A percentile compares a stretch with the other conserved stretches of the same genome.
phyloP scores from a whole-genome alignment of 1,139 yeast species.

The Kluyveromyces marxianus region DNA sequence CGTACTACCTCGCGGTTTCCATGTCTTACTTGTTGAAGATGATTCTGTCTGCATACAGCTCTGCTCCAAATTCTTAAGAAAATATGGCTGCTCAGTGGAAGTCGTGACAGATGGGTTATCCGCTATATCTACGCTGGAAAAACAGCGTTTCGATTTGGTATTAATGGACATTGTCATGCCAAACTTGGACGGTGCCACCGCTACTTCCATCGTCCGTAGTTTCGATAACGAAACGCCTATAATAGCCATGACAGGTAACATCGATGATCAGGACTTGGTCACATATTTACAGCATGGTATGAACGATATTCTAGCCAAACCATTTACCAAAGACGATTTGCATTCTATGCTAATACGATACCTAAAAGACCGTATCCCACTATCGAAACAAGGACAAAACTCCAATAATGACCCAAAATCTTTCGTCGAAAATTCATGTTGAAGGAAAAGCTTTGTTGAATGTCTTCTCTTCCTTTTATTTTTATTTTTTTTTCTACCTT shows the following conservation, averaged over 20 bases:
- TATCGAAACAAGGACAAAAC: slow-evolving; percentile 22
- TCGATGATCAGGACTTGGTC: slow-evolving; percentile 70
- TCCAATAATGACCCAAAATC: slow-evolving; percentile 9
- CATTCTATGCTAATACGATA: slow-evolving; percentile 70
- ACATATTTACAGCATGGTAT: slow-evolving; percentile 82
- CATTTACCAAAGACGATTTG: slow-evolving; percentile 80
- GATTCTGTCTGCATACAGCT: slow-evolving; percentile 76
- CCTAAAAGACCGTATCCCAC: slow-evolving; percentile 35
- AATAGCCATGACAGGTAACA: slow-evolving; percentile 90
- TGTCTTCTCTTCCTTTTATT: too few relatives aligned
- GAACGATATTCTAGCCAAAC: slow-evolving; percentile 87
- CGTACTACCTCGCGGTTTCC: slow-evolving; percentile 39
- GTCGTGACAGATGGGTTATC: slow-evolving; percentile 88
- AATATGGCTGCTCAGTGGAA: slow-evolving; percentile 88
- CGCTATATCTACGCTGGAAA: slow-evolving; percentile 76
- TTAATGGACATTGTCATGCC: slow-evolving; percentile 95
- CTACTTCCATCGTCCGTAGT: slow-evolving; percentile 76
- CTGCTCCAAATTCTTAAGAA: slow-evolving; percentile 69
- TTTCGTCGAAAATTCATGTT: slow-evolving; percentile 20
- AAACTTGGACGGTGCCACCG: slow-evolving; percentile 87
- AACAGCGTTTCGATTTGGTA: slow-evolving; percentile 70
- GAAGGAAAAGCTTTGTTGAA: too few relatives aligned
- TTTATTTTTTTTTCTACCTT: too few relatives aligned
- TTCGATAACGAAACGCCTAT: slow-evolving; percentile 82
- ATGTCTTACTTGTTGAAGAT: slow-evolving; percentile 77